phyloP scores from a whole-genome alignment of 2,329 filamentous ascomycete genomes.

The Byssochlamys sp. region DNA sequence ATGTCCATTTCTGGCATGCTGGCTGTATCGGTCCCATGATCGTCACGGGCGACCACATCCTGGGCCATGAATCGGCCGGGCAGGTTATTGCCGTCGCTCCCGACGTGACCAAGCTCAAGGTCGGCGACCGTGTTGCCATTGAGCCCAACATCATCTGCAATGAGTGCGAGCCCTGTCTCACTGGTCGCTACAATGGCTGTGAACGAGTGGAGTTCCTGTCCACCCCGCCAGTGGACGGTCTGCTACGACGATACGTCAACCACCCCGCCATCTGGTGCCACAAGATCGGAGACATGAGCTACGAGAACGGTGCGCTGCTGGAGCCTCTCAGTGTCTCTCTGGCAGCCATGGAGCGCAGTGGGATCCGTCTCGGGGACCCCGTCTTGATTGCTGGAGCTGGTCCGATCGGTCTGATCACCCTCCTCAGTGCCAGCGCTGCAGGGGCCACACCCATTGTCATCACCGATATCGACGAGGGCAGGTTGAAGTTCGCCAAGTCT shows the following conservation, averaged over 20 bases:
- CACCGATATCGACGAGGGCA: constrained; percentile 83
- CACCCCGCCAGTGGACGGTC: constrained; percentile 77
- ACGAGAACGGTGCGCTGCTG: constrained; percentile 79
- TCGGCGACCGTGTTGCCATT: constrained; percentile 83
- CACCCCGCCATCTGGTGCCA: constrained; percentile 92
- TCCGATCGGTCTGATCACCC: constrained; percentile 81
- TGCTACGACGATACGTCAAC: constrained; percentile 86
- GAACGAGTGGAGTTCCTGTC: constrained; percentile 76
- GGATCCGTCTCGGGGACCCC: constrained; percentile 72
- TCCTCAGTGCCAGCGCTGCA: constrained; percentile 74
- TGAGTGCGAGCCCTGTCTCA: constrained; percentile 80
- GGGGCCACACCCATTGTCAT: constrained; percentile 86
- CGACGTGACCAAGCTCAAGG: constrained; percentile 65
- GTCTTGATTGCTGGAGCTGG: constrained; percentile 86
- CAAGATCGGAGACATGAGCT: constrained; percentile 87
- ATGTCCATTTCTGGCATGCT: constrained; percentile 95
- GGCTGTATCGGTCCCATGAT: constrained; percentile 95
- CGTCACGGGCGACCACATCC: constrained; percentile 75
- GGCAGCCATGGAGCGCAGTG: constrained; percentile 74
- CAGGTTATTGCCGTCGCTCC: constrained; percentile 63
- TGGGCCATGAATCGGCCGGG: constrained; percentile 83
- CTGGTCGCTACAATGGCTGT: constrained; percentile 91
- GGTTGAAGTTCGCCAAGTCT: constrained; percentile 74
- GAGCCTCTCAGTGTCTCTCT: constrained; percentile 85
- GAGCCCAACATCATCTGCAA: constrained; percentile 92